Evolutionary conservation across 2,329 filamentous ascomycete species (phyloP), one percentile per base, ranked within the genome.

Genomic region (Penicillium hordei): DNA sequence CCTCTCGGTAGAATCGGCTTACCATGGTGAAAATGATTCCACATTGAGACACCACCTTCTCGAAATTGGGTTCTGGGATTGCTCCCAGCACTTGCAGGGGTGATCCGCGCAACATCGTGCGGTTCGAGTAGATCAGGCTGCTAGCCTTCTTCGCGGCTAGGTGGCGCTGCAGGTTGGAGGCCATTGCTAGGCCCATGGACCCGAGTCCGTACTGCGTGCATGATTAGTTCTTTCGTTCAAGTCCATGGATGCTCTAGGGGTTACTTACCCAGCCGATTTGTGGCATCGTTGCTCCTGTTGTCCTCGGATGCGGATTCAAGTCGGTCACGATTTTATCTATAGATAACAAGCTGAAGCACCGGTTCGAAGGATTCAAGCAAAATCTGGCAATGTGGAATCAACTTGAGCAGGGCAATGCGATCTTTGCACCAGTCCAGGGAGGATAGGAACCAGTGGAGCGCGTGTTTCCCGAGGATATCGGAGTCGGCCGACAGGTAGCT

Each of bases 151-250:
- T 71, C 34, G 68, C 51, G 12, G 65, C 68, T 1, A 78, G 66
- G 55, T 78, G 75, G 21, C 69, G 71, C 66, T 78, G 76, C 8
- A 78, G 70, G 54, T 78, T 78, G 45, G 66, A 69, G 54, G 76
- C 76, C 76, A 78, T 78, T 61, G 72, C 74, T 17, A 76, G 72
- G 59, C 76, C 76, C 76, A 78, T 78, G 34, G 76, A 78, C 39
- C 76, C 76, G 50, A 78, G 75, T 59, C 76, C 76, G 65, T 75
- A 75, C 72, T 75, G 38, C 9, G 36, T 55, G 12, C 8, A 31
- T 13, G 23, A 40, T 61, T 60, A 60, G 50, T 52, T 8, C 2
- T 9, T 43, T 25, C 31, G 43, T 19, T 8, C 34, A 9, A 4
- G 27, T 6, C 6, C 12, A 29, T 51, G 42, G 13, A 27, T n/a